Percentiles rank a stretch among this genome's conserved stretches.
phyloP scores from a whole-genome alignment of 2,329 filamentous ascomycete genomes.

The Pestalotiopsis sp. region DNA sequence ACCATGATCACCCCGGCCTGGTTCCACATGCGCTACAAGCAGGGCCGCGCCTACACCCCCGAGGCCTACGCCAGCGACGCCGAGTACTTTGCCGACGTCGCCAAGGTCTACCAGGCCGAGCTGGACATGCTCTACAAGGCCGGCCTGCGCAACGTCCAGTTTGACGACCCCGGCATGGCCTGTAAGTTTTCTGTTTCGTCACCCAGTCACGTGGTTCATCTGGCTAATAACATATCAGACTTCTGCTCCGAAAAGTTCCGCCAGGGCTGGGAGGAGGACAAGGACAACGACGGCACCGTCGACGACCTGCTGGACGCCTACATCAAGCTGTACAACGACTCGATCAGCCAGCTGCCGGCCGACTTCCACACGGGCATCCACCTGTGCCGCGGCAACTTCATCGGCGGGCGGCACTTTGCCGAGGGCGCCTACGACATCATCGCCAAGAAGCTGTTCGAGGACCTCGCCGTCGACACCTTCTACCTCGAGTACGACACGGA shows the following conservation, averaged over 20 bases:
- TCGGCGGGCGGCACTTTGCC: constrained; percentile 65
- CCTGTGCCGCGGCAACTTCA: constrained; percentile 71
- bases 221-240: constrained; percentile 45
- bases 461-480: constrained; percentile 66
- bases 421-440: constrained; percentile 70
- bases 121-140: constrained; percentile 62
- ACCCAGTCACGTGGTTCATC: not conserved
- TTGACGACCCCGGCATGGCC: constrained; percentile 67
- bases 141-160: constrained; percentile 67
- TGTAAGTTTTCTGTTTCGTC: constrained; percentile 46
- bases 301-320: constrained; percentile 76
- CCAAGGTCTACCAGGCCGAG: constrained; percentile 66
- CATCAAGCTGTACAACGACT: constrained; percentile 76
- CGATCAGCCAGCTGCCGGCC: constrained; percentile 60
- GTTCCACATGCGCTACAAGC: constrained; percentile 60
- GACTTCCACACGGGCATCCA: constrained; percentile 80
- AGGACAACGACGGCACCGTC: constrained; percentile 66
- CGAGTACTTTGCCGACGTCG: constrained; percentile 67
- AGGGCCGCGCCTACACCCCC: constrained; percentile 56
- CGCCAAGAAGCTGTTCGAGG: constrained; percentile 65
- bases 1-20: constrained; percentile 57
- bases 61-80: constrained; percentile 58
- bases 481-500: constrained; percentile 71
- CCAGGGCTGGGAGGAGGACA: constrained; percentile 67
- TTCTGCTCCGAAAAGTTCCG: constrained; percentile 76